A percentile compares a stretch with the other conserved stretches of the same genome.
These are phyloP conservation scores for Steccherinum ochraceum DNA, from an alignment of 768 basidiomycete genomes.

Conservation along the genomic window DNA sequence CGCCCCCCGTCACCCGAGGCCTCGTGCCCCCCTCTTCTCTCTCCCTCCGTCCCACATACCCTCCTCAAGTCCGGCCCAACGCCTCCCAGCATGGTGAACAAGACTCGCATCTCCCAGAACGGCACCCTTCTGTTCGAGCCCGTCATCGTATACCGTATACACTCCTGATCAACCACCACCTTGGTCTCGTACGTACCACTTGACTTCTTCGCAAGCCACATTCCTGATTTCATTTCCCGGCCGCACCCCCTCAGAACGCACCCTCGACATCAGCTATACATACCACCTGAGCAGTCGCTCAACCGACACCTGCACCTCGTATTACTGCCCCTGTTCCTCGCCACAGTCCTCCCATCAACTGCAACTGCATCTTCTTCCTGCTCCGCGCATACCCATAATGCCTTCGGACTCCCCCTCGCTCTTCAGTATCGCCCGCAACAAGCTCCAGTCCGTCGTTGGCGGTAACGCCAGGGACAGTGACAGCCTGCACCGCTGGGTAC, in stretches of 20 bases:
- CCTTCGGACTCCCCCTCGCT: constrained; percentile 45
- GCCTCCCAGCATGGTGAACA: constrained; percentile 69
- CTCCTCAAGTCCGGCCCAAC: constrained; percentile 22
- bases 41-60: constrained; percentile 20
- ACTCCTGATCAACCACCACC: constrained; percentile 32
- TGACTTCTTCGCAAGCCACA: constrained; percentile 3
- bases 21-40: constrained; percentile 14
- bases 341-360: constrained; percentile 20
- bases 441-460: constrained; percentile 60
- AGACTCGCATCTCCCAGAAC: constrained; percentile 78
- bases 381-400: constrained; percentile 29
- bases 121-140: constrained; percentile 85
- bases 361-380: constrained; percentile 36
- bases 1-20: constrained; percentile 8
- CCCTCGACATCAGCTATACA: too few species aligned
- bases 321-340: constrained; percentile 40
- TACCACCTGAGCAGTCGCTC: constrained; percentile 19
- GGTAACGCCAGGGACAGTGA: constrained; percentile 51
- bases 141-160: constrained; percentile 84
- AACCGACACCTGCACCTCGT: constrained; percentile 21
- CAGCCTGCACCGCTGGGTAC: constrained; percentile 82
- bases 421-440: constrained; percentile 61
- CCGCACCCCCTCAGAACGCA: constrained; percentile 15
- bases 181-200: constrained; percentile 11
- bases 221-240: not conserved